Evolutionary conservation across 169 alveolate species (phyloP), one percentile per base, ranked within the genome.

Genomic region (Plasmodium cynomolgi): DNA sequence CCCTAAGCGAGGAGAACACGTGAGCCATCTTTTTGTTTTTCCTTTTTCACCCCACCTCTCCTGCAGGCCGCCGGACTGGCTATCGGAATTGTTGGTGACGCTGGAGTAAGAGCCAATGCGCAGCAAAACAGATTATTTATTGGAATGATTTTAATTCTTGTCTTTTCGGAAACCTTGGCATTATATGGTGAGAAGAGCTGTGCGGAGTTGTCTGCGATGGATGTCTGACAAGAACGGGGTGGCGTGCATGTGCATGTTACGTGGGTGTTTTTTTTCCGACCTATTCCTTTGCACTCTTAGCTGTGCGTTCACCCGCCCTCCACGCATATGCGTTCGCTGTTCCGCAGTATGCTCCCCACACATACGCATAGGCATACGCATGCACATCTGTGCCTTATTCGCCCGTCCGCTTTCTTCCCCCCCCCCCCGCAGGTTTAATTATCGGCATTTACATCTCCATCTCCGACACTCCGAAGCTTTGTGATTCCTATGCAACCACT

Each of bases 1-100:
- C 33, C 15, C 29, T n/a, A 33, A 13, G 41, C 1, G 33, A 81
- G 37, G 73, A 1, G 13, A 39, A 44, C 73, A 1, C 33, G 29
- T 44, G 54, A 44, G n/a, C 54, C 58, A 54, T 20, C n/a, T 75
- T 44, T 88, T 83, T 3, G 74, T 91, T 31, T 84, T 81, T 17
- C 39, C 75, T 29, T 75, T 73, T 81, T 79, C 23, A 17, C 68
- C 84, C 83, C 68, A 80, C 83, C 20, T 68, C 58, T 34, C 20
- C 23, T 93, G 33, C 95, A 98, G 98, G 99, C 99, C 73, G 99
- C 99, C 47, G 99, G 99, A 47, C 96, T 99, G 44, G 99, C 99
- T 80, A 99, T 99, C 84, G 99, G 99, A 72, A 99, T 99, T 54
- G 99, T 99, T 58, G 99, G 99, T 79, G 99, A 99, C 94, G 99